Base-by-base conservation (phyloP, 768 basidiomycete species). In the Pisolithus albus region DNA sequence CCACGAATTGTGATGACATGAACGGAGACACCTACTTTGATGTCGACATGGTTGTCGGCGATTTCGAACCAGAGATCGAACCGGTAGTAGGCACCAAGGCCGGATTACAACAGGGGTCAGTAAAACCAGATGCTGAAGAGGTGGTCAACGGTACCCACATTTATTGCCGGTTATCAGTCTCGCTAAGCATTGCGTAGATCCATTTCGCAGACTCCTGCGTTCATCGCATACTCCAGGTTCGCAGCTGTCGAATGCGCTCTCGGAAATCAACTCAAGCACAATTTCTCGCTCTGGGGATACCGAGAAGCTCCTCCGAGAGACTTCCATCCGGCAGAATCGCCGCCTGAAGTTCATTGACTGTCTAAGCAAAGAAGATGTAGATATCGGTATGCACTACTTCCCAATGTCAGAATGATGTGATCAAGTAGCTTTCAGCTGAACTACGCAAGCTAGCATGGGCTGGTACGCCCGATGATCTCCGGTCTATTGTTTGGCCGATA, bases 361-460 rank as follows among this genome's bases (percentile, higher is more conserved):
- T 64, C 69, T 95, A 40, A 77, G 75, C 26, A 77, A 76, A 52
- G 81, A 85, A 49, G 87, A 91, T 57, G 84, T 94, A 46, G 86
- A 92, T 64, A 86, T 96, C 44, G 81, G 88, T 88, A 60, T 56
- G 83, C 72, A 21, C 45, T 39, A 23, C 15, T 47, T 32, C 30
- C 30, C 45, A 47, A 26, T 30, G 19, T 24, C 47, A 19, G 4
- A 18, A 16, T 5, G 24, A 6, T 16, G 24, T 30, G 26, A 30
- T 46, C 36, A 52, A 24, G 26, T 46, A 41, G 56, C 56, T 52
- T 47, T 24, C 46, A 88, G 89, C 81, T 18, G 89, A 92, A 64
- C 75, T 99, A 55, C 78, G 93, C 45, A 92, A 92, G 62, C 79
- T 96, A 45, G 86, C 93, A 18, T 99, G 96, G 96, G 86, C 86